Percentiles rank a stretch among this genome's conserved stretches.
Conservation (phyloP, 345 rosid species). For the Mallotus nudiflorus region DNA sequence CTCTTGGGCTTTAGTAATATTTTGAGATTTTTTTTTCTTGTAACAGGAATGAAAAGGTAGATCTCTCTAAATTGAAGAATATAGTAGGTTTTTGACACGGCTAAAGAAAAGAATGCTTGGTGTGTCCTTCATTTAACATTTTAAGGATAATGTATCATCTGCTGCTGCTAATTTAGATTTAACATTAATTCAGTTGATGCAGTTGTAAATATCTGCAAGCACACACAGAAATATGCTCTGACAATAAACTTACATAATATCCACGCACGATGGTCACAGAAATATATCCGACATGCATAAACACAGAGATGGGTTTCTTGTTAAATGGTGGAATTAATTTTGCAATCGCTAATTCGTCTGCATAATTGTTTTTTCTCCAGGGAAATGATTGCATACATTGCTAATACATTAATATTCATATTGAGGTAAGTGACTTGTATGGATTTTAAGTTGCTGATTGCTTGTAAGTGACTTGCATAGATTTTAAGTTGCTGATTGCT, state of each 20-base stretch:
- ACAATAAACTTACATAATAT: too few species aligned
- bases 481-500: neutral
- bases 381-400: conserved; percentile 98
- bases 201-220: neutral
- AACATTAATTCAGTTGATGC: neutral
- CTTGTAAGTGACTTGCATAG: conserved; percentile 20
- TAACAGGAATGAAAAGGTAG: neutral
- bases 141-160: neutral
- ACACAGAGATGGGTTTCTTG: neutral
- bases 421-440: conserved; percentile 59
- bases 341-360: conserved; percentile 8
- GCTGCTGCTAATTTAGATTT: neutral
- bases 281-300: too few species aligned
- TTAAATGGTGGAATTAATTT: neutral
- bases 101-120: neutral
- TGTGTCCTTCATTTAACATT: neutral
- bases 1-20: neutral
- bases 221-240: neutral
- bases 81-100: neutral
- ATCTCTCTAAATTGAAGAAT: too few species aligned
- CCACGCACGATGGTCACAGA: too few species aligned
- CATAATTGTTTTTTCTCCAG: conserved; percentile 37
- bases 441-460: neutral
- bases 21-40: neutral
- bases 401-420: conserved; percentile 91